These are phyloP conservation scores for Entelexis sorbosivorans DNA, from an alignment of 1,139 yeast species.

Conservation along the genomic window DNA sequence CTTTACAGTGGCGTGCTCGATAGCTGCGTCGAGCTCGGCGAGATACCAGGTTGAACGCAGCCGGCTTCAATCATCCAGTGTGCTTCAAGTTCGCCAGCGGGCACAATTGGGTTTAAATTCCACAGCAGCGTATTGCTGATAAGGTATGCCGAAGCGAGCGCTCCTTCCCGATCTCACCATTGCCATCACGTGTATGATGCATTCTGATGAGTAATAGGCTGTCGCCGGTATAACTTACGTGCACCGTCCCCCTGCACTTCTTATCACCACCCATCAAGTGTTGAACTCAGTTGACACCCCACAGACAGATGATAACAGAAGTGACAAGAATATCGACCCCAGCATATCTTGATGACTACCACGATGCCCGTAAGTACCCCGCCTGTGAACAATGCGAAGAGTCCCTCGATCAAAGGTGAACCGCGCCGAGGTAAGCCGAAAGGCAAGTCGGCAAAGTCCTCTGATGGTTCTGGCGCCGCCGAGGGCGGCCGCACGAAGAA, in stretches of 20 bases:
- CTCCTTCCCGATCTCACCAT: neutral
- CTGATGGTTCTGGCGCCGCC: neutral
- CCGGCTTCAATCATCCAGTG: no score
- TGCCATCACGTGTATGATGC: neutral
- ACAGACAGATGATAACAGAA: constrained; percentile 15
- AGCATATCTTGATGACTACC: neutral
- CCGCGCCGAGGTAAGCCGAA: constrained; percentile 2
- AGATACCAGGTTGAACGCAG: no score
- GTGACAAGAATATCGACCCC: constrained; percentile 16
- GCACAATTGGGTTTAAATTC: no score
- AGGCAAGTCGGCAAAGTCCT: neutral
- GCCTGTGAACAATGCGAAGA: constrained; percentile 3
- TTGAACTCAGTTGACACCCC: neutral
- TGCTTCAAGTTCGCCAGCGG: no score
- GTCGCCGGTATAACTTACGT: neutral
- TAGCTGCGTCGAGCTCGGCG: no score
- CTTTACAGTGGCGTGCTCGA: neutral
- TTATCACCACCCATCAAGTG: neutral
- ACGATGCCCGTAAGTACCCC: constrained; percentile 1
- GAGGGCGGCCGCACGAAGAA: neutral
- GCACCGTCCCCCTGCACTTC: neutral
- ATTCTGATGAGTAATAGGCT: neutral
- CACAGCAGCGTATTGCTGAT: neutral
- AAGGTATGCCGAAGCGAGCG: neutral
- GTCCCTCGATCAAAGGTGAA: constrained; percentile 5